Evolutionary conservation across 2,329 filamentous ascomycete genomes (phyloP).

Genomic region (Microdochium bolleyi): DNA sequence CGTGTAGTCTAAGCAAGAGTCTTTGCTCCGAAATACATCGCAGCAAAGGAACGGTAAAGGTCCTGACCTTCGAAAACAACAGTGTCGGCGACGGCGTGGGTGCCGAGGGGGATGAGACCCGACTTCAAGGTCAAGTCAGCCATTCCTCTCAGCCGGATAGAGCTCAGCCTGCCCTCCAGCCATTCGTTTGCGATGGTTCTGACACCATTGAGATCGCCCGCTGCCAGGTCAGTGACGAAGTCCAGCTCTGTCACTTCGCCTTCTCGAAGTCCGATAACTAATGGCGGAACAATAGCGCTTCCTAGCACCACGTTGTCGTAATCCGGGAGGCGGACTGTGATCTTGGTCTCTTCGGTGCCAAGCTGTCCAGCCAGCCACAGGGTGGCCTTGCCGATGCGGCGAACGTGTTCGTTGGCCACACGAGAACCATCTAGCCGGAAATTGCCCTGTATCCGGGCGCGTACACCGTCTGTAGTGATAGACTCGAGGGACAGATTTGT

Average conservation of each 20-base stretch:
- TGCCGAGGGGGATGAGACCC: constrained; percentile 72
- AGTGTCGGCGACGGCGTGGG: constrained; percentile 65
- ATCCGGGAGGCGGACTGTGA: constrained; percentile 75
- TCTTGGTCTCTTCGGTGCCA: constrained; percentile 62
- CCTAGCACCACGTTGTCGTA: constrained; percentile 73
- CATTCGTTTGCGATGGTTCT: constrained; percentile 80
- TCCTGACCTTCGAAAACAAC: constrained; percentile 77
- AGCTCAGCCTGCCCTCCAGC: constrained; percentile 68
- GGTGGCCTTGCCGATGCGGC: constrained; percentile 67
- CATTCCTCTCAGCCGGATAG: constrained; percentile 65
- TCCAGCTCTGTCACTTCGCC: constrained; percentile 72
- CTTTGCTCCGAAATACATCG: constrained; percentile 55
- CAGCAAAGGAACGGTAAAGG: constrained; percentile 56
- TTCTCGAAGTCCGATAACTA: constrained; percentile 71
- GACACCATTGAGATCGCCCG: constrained; percentile 70
- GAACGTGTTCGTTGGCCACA: constrained; percentile 62
- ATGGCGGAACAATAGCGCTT: constrained; percentile 64
- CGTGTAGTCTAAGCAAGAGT: constrained; percentile 24
- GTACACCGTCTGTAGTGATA: constrained; percentile 71
- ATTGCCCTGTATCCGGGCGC: constrained; percentile 71
- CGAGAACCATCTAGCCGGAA: constrained; percentile 73
- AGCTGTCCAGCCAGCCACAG: constrained; percentile 76
- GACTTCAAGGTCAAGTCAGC: constrained; percentile 68
- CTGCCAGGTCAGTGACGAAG: constrained; percentile 66
- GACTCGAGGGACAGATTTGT: constrained; percentile 79